Base-by-base conservation (phyloP, 345 rosid genomes). In the Gossypium mustelinum region DNA sequence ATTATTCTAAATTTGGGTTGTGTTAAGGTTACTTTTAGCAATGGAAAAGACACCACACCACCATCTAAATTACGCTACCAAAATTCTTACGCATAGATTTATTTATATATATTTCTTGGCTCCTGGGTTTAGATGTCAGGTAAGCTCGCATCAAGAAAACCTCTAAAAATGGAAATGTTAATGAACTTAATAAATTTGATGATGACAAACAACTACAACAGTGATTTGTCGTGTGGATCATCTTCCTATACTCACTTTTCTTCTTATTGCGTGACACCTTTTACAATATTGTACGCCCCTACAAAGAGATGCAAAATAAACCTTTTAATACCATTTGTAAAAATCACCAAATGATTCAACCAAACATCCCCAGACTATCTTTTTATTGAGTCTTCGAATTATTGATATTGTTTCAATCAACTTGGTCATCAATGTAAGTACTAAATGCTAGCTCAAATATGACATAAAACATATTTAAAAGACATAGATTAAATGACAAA, bases 11-110 rank as follows among this genome's bases (percentile, higher is more conserved):
- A 39, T 12, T 67, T 67, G 73, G 63, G 57, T 25, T 66, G 45
- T 25, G 43, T 55, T 73, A 48, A 27, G 70, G 69, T 51, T 73
- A 73, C 76, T 73, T 73, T 29, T 61, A 20, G 48, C 52, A n/a
- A 61, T 17, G 76, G 70, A 74, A 61, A 73, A 24, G 39, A 59
- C 39, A 59, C 64, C 64, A 22, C 59, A 48, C 55, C 48, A 63
- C 45, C n/a, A 27, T 47, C 70, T 29, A 47, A 65, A 52, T 18
- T 56, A 57, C 61, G 71, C 72, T 66, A 75, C 27, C 78, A 75
- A 75, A 43, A 3, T 67, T 75, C 73, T 62, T 29, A 74, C 76
- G 70, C 76, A 24, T 60, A 17, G 61, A 17, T n/a, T 48, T 1
- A 20, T 57, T 55, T 47, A 18, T 29, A 12, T 55, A 7, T 54